Percentiles rank a stretch among this genome's conserved stretches.
These are phyloP conservation scores for Acidomyces sp. DNA, from an alignment of 495 filamentous ascomycete species.

Conservation along the genomic window DNA sequence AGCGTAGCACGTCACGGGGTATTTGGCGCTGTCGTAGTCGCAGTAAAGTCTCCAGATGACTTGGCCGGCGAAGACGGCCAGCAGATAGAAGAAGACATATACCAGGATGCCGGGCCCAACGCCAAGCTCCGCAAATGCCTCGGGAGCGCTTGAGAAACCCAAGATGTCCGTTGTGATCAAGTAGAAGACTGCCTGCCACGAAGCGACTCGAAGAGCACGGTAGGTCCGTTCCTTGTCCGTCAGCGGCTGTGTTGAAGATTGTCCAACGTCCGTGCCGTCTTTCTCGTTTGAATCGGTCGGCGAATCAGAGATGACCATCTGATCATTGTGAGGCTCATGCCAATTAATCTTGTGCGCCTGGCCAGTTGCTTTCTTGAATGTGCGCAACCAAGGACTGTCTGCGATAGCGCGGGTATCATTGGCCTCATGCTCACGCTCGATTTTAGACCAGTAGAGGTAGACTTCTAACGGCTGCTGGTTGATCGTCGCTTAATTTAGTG, in stretches of 20 bases:
- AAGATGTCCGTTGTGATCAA: constrained; percentile 53
- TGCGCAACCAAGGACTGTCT: too few relatives aligned
- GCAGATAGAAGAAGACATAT: constrained; percentile 33
- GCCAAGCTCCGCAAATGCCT: constrained; percentile 32
- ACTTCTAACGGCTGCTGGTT: constrained; percentile 38
- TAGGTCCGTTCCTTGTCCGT: constrained; percentile 34
- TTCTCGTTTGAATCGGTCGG: too few relatives aligned
- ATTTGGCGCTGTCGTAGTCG: constrained; percentile 39
- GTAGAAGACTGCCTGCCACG: constrained; percentile 42
- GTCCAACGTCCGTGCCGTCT: too few relatives aligned
- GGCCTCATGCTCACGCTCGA: constrained; percentile 26
- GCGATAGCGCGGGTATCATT: constrained; percentile 3
- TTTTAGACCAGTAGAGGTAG: constrained; percentile 37
- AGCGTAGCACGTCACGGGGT: constrained; percentile 45
- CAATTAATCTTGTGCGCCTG: too few relatives aligned
- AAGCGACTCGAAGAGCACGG: constrained; percentile 34
- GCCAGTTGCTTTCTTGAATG: too few relatives aligned
- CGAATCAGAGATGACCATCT: too few relatives aligned
- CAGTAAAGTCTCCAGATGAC: constrained; percentile 45
- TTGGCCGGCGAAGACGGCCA: constrained; percentile 38
- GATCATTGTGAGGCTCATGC: too few relatives aligned
- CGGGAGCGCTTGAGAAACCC: constrained; percentile 32
- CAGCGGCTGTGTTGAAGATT: too few relatives aligned
- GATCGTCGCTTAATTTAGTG: too few relatives aligned
- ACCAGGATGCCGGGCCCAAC: constrained; percentile 40